Evolutionary conservation across 306 rosid species (phyloP).

Genomic region (Ammopiptanthus mongolicus): DNA sequence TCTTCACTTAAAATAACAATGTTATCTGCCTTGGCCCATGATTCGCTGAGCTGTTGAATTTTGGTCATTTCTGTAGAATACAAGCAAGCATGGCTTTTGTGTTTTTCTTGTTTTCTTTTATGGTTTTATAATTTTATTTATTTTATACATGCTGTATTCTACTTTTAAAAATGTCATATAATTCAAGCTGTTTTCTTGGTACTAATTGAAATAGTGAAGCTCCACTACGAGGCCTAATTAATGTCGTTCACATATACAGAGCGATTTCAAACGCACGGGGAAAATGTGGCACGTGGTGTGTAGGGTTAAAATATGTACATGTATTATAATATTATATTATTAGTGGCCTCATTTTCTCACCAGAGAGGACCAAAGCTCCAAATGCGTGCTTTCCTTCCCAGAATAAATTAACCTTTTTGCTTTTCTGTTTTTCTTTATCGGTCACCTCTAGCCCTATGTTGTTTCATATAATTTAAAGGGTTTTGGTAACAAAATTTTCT

Average conservation of each 20-base stretch:
- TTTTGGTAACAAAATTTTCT: too few relatives aligned
- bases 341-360: background rate
- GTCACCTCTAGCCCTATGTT: too few relatives aligned
- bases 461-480: too few relatives aligned
- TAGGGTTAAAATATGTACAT: background rate
- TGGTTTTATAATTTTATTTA: background rate
- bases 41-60: constrained; percentile 3
- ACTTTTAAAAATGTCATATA: background rate
- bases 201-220: background rate
- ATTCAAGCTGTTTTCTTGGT: background rate
- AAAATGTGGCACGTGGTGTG: constrained; percentile 20
- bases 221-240: background rate
- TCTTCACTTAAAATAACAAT: constrained; percentile 6
- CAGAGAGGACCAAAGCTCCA: too few relatives aligned
- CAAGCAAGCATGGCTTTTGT: constrained; percentile 12
- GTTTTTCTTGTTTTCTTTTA: background rate
- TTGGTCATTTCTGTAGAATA: constrained; percentile 8
- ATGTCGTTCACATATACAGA: background rate
- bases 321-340: too few relatives aligned
- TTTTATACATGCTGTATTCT: background rate
- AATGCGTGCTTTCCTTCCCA: background rate
- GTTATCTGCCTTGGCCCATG: constrained; percentile 1
- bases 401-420: background rate
- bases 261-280: background rate
- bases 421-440: background rate